Evolutionary conservation across 805 yeast genomes (phyloP).

Genomic region (Schwanniomyces pseudopolymorphus): DNA sequence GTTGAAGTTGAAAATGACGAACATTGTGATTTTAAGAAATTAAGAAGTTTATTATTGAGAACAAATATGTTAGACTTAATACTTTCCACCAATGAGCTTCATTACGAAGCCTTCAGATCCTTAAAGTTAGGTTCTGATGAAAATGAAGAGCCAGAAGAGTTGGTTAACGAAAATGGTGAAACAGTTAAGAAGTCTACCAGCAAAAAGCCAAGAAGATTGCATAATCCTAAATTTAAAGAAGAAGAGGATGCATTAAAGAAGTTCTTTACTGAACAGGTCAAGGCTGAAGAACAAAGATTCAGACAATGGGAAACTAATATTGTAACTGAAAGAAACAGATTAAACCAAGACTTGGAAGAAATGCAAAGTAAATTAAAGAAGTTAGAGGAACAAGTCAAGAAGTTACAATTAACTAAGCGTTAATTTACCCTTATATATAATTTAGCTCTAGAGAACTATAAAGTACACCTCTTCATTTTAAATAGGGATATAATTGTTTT

Average conservation of each 20-base stretch:
- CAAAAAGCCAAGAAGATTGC: conserved; percentile 55
- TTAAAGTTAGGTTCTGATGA: conserved; percentile 54
- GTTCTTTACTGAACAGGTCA: conserved; percentile 93
- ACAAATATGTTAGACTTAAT: conserved; percentile 82
- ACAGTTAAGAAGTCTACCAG: conserved; percentile 23
- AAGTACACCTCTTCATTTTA: not conserved
- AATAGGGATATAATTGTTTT: not conserved
- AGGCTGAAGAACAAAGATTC: conserved; percentile 94
- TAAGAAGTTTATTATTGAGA: conserved; percentile 75
- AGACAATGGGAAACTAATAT: conserved; percentile 98
- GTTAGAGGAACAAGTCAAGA: conserved; percentile 73
- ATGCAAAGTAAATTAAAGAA: conserved; percentile 74
- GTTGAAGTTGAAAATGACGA: conserved; percentile 85
- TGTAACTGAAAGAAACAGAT: conserved; percentile 89
- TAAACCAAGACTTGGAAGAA: conserved; percentile 90
- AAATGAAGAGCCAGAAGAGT: conserved; percentile 30
- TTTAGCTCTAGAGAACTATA: too few species aligned
- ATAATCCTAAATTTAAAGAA: conserved; percentile 91
- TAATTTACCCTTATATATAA: conserved; percentile 4
- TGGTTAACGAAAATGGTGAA: conserved; percentile 31
- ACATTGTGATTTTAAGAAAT: conserved; percentile 82
- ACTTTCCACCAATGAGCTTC: conserved; percentile 75
- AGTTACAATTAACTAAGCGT: conserved; percentile 43
- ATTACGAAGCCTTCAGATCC: conserved; percentile 77
- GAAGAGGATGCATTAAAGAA: conserved; percentile 93